These are phyloP conservation scores for Russula ochroleuca DNA, from an alignment of 768 basidiomycete species.

Conservation along the genomic window DNA sequence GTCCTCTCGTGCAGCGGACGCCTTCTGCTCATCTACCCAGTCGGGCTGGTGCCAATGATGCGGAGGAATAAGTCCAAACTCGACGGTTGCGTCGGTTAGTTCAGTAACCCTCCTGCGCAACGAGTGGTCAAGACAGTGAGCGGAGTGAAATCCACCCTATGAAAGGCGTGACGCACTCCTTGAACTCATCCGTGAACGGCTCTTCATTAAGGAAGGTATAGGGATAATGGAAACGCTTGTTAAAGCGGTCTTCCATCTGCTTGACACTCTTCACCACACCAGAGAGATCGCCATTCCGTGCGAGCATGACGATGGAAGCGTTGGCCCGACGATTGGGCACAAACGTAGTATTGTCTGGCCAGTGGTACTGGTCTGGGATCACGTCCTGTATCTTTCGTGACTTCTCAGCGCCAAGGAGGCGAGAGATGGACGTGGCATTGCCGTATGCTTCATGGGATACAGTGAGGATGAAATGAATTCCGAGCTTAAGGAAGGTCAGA, in stretches of 20 bases:
- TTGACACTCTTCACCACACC: conserved; percentile 48
- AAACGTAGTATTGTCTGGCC: conserved; percentile 25
- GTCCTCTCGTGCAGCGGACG: conserved; percentile 43
- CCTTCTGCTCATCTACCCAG: conserved; percentile 59
- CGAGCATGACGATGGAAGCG: conserved; percentile 54
- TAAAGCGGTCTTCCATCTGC: conserved; percentile 58
- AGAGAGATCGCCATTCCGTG: conserved; percentile 43
- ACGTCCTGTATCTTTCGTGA: conserved; percentile 42
- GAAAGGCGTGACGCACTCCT: conserved; percentile 44
- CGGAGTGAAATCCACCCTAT: conserved; percentile 19
- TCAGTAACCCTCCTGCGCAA: conserved; percentile 50
- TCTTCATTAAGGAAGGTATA: conserved; percentile 86
- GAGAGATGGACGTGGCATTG: conserved; percentile 42
- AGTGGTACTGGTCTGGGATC: conserved; percentile 37
- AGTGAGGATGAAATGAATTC: conserved; percentile 52
- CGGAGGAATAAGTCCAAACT: conserved; percentile 74
- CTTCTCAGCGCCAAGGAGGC: conserved; percentile 32
- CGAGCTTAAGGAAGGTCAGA: conserved; percentile 38
- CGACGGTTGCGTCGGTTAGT: conserved; percentile 58
- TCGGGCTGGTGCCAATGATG: conserved; percentile 80
- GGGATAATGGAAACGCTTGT: conserved; percentile 63
- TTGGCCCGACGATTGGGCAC: conserved; percentile 42
- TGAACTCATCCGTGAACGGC: conserved; percentile 69
- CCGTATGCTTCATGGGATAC: conserved; percentile 49
- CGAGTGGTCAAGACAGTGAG: conserved; percentile 26